Base-by-base conservation (phyloP, 1,284 basidiomycete genomes). In the Trichosporon ovoides region DNA sequence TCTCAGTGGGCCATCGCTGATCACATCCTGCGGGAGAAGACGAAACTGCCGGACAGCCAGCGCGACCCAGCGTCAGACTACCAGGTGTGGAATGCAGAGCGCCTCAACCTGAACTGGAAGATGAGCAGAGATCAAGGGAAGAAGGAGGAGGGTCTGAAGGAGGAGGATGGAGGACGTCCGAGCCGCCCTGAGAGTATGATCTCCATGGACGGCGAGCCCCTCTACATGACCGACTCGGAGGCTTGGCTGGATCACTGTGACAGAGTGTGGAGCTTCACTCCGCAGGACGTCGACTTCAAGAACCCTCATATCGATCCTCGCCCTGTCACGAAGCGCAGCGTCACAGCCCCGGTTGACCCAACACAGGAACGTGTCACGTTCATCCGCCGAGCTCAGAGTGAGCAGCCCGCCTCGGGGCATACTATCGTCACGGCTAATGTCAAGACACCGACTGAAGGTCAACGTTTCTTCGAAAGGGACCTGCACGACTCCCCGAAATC, bases 11-110 rank as follows among this genome's bases (percentile, higher is more conserved):
- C 43, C 22, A 48, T 48, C 24, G 43, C 43, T 16, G 43, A 48
- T 24, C 43, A 48, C 43, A 48, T 48, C n/a, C 43, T 48, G 14
- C 43, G 43, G 5, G 43, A 48, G 43, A 48, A 48, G 43, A 48
- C 43, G 43, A 48, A 48, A 22, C 24, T 28, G 3, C 43, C 43
- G 5, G 22, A 48, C 14, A 28, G 16, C 16, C 43, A 28, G 24
- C 43, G 43, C 28, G 43, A 48, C 22, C 22, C 43, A 4, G 43
- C 43, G 11, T 5, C 43, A 22, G 43, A 48, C 43, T 48, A 48
- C 28, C 43, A 48, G 9, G 12, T 48, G 43, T 48, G 43, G 43
- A 31, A 48, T 12, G 43, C 43, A 2, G 43, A 48, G 43, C 43
- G 43, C 16, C 43, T 48, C 14, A 28, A 28, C 24, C 28, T 48